Evolutionary conservation across 148 eudicot species (phyloP).

Genomic region (Rhododendron kiyosumense): DNA sequence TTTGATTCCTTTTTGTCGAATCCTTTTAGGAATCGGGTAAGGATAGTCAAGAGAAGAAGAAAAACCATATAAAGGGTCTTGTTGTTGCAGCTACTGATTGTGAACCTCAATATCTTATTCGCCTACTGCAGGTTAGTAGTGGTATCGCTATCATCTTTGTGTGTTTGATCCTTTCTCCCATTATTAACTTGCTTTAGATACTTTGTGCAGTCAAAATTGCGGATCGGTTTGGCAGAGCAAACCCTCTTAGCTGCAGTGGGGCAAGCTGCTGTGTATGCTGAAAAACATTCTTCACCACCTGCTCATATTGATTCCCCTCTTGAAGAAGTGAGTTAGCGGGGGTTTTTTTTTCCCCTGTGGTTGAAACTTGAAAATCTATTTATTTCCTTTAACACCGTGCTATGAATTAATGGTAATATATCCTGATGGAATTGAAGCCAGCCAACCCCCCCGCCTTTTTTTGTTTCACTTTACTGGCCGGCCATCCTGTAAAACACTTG

Average conservation of each 20-base stretch:
- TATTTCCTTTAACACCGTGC: neutral
- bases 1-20: neutral
- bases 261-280: slow-evolving; percentile 75
- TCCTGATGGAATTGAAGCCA: neutral
- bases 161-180: neutral
- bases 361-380: neutral
- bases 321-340: slow-evolving; percentile 54
- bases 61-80: slow-evolving; percentile 73
- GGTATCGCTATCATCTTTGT: neutral
- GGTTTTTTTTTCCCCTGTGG: neutral
- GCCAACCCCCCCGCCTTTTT: no score
- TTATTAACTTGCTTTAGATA: slow-evolving; percentile 16
- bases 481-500: neutral
- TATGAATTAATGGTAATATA: neutral
- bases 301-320: slow-evolving; percentile 51
- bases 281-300: slow-evolving; percentile 64
- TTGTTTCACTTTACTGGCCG: neutral
- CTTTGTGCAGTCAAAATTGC: slow-evolving; percentile 64
- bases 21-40: slow-evolving; percentile 68
- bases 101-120: slow-evolving; percentile 89
- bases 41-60: slow-evolving; percentile 91
- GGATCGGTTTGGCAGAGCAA: slow-evolving; percentile 94
- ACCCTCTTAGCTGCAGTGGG: slow-evolving; percentile 87
- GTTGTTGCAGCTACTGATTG: slow-evolving; percentile 93
- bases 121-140: slow-evolving; percentile 69